These are phyloP conservation scores for Multifurca ochricompacta DNA, from an alignment of 768 basidiomycete species.

Conservation along the genomic window DNA sequence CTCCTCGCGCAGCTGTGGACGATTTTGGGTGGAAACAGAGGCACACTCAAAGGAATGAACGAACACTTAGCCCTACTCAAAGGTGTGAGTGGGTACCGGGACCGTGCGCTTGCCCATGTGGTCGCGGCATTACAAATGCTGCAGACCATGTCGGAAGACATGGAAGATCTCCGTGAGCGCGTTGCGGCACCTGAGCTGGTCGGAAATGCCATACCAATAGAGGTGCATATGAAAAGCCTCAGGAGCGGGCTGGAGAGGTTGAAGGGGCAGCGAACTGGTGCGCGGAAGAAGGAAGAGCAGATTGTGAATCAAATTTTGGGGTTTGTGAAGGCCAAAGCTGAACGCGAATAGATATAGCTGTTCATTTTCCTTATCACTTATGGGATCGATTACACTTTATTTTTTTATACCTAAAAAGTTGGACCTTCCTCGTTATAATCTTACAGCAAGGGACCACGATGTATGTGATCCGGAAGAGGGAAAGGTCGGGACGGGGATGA, in stretches of 20 bases:
- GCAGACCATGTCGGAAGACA: slow-evolving; percentile 57
- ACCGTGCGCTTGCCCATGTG: slow-evolving; percentile 59
- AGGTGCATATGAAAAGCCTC: slow-evolving; percentile 73
- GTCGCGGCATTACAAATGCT: slow-evolving; percentile 54
- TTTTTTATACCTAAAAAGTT: too few species aligned
- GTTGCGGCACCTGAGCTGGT: slow-evolving; percentile 61
- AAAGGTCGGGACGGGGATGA: too few species aligned
- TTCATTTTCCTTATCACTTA: neutral
- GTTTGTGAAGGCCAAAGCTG: neutral
- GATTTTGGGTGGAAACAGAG: slow-evolving; percentile 52
- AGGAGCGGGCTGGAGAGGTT: slow-evolving; percentile 51
- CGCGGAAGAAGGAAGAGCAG: slow-evolving; percentile 39
- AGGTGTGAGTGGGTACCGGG: slow-evolving; percentile 49
- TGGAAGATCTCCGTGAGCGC: slow-evolving; percentile 69
- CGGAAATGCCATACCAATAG: slow-evolving; percentile 52
- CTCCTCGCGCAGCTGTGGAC: slow-evolving; percentile 67
- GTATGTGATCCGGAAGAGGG: too few species aligned
- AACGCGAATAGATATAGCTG: neutral
- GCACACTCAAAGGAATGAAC: slow-evolving; percentile 41
- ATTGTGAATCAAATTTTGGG: slow-evolving; percentile 27
- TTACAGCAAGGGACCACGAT: too few species aligned
- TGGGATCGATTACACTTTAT: too few species aligned
- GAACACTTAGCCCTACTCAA: slow-evolving; percentile 46
- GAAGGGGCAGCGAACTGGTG: slow-evolving; percentile 48
- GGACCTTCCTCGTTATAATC: too few species aligned